Base-by-base conservation (phyloP, 148 eudicot species). In the Cornus controversa region DNA sequence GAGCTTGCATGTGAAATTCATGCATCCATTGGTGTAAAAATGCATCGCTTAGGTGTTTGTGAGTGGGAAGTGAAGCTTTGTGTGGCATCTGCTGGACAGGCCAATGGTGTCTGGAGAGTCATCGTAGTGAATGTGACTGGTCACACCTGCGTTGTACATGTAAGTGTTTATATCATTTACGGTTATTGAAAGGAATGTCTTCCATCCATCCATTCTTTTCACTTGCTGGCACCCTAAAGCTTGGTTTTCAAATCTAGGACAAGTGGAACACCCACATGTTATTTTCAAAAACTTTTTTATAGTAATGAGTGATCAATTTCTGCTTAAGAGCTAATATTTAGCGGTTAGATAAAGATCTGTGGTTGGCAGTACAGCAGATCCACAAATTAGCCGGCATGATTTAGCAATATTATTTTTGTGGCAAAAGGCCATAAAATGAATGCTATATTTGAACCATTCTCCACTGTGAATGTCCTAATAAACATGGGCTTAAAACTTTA, bases 31-130 rank as follows among this genome's bases (percentile, higher is more conserved):
- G 98, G 97, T 18, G 93, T 91, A 53, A 96, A 91, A 79, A 92
- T 96, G 99, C 94, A 96, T 77, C 90, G 91, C 0, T 80, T 96
- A 80, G 91, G 97, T 80, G 98, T 96, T 45, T 92, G 93, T 73
- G 97, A 92, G 82, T 96, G 99, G 99, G 98, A 96, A 85, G 93
- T 96, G 77, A 96, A 96, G 82, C 93, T 96, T 74, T 86, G 96
- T 91, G 82, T 96, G 64, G 85, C 93, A 78, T 90, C 95, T 70
- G 77, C 87, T 67, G 98, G 98, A 72, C 89, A 80, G 75, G 95
- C 99, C 71, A 88, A 89, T 83, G 99, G 99, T 81, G 91, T 91
- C 66, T 96, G 99, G 99, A 92, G 99, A 83, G 77, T 96, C 25
- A 89, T 84, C 29, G 96, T 93, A 75, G 84, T 96, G 64, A 93